Conservation (phyloP, 2,329 filamentous ascomycete genomes). For the Fusarium sp. region DNA sequence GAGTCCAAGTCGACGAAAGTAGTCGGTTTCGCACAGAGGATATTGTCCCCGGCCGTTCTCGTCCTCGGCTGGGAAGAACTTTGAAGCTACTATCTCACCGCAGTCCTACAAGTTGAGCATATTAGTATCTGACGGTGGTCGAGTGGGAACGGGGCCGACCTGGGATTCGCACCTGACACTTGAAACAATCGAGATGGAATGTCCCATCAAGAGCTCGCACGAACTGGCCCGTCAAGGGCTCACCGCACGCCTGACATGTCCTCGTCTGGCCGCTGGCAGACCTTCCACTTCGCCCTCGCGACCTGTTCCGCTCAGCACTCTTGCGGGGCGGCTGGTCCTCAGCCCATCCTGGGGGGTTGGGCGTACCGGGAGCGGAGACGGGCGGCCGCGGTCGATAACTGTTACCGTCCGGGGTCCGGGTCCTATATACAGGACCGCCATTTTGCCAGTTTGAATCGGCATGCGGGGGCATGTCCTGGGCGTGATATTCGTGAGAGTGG, state of each 20-base stretch:
- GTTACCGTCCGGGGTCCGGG: conserved; percentile 52
- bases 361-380: conserved; percentile 49
- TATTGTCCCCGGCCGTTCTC: conserved; percentile 88
- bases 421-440: conserved; percentile 45
- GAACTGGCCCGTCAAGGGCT: conserved; percentile 92
- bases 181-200: conserved; percentile 98
- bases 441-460: conserved; percentile 53
- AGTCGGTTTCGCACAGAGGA: conserved; percentile 96
- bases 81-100: conserved; percentile 95
- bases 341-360: conserved; percentile 47
- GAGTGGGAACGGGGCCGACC: background rate
- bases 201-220: conserved; percentile 93
- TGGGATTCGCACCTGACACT: conserved; percentile 76
- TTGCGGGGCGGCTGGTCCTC: conserved; percentile 58
- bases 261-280: conserved; percentile 70
- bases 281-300: conserved; percentile 64
- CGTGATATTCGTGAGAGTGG: conserved; percentile 32
- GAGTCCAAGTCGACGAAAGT: conserved; percentile 91
- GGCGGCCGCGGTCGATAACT: conserved; percentile 49
- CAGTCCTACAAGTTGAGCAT: conserved; percentile 75
- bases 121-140: conserved; percentile 28
- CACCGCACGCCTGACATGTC: conserved; percentile 87
- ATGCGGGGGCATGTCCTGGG: conserved; percentile 46
- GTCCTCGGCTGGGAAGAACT: conserved; percentile 97
- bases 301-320: conserved; percentile 69